Percentiles rank a stretch among this genome's conserved stretches.
phyloP scores from a whole-genome alignment of 768 basidiomycete genomes.

The Phaffia tasmanica region DNA sequence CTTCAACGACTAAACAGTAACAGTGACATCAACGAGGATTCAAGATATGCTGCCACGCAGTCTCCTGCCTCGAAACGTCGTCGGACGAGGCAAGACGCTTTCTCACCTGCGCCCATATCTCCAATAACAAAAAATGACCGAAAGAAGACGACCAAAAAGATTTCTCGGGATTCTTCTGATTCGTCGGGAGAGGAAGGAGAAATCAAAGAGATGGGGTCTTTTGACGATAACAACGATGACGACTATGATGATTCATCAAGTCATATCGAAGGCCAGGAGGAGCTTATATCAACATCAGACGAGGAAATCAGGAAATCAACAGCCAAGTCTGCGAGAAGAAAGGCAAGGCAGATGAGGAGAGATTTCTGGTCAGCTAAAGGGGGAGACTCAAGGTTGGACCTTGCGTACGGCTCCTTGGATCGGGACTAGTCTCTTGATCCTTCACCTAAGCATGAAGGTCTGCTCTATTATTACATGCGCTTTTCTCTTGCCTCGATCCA shows the following conservation, averaged over 20 bases:
- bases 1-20: too few relatives aligned
- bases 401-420: too few relatives aligned
- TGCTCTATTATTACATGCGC: too few relatives aligned
- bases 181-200: constrained; percentile 23
- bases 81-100: constrained; percentile 1
- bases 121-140: background rate
- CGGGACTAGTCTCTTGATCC: too few relatives aligned
- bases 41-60: constrained; percentile 3
- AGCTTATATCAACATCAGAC: constrained; percentile 16
- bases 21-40: background rate
- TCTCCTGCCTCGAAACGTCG: constrained; percentile 5
- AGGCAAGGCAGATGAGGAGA: constrained; percentile 19
- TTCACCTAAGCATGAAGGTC: too few relatives aligned
- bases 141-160: background rate
- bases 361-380: constrained; percentile 18
- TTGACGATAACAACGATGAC: background rate
- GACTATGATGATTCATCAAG: constrained; percentile 8
- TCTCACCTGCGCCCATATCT: constrained; percentile 1
- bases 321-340: constrained; percentile 16
- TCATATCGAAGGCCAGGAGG: constrained; percentile 22
- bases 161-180: background rate
- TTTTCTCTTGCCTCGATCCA: too few relatives aligned
- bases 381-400: constrained; percentile 13
- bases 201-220: background rate
- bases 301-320: constrained; percentile 1